Conservation (phyloP, 306 rosid species). For the Argentina anserina region DNA sequence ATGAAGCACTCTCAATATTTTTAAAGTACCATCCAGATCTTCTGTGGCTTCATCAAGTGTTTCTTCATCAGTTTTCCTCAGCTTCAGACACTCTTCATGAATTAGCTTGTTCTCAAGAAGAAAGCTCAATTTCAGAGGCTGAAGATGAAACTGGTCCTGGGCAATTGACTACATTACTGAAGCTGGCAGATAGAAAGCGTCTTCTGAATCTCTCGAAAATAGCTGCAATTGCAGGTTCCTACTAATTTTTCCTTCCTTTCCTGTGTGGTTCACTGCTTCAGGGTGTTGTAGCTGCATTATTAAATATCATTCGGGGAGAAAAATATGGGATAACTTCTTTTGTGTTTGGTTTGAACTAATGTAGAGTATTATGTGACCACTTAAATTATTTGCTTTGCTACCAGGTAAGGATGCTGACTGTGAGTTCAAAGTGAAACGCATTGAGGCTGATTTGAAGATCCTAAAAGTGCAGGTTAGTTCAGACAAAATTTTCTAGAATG, state of each 20-base stretch:
- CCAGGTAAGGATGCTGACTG: slow-evolving; percentile 57
- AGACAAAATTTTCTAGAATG: neutral
- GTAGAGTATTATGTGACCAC: too few species aligned
- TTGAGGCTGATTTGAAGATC: slow-evolving; percentile 91
- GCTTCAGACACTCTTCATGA: slow-evolving; percentile 89
- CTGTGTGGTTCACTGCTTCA: neutral
- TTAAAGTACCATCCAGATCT: slow-evolving; percentile 80
- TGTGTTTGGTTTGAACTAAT: too few species aligned
- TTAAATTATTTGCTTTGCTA: slow-evolving; percentile 23
- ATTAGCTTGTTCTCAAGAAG: slow-evolving; percentile 68
- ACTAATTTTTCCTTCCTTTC: neutral
- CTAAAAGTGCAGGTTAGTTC: slow-evolving; percentile 53
- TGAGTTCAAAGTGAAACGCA: slow-evolving; percentile 66
- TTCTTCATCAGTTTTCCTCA: slow-evolving; percentile 73
- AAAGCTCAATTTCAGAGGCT: slow-evolving; percentile 30
- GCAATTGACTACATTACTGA: slow-evolving; percentile 30
- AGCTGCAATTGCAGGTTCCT: slow-evolving; percentile 77
- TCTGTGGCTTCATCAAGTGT: slow-evolving; percentile 93
- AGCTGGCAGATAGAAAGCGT: slow-evolving; percentile 71
- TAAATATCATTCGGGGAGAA: neutral
- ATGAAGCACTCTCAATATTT: slow-evolving; percentile 70
- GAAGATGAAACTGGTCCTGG: slow-evolving; percentile 53
- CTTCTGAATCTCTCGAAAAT: slow-evolving; percentile 84
- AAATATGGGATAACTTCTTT: neutral
- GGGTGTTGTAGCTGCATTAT: neutral